phyloP scores from a whole-genome alignment of 192 early-diverging fungal species.

The Cladochytrium replicatum region DNA sequence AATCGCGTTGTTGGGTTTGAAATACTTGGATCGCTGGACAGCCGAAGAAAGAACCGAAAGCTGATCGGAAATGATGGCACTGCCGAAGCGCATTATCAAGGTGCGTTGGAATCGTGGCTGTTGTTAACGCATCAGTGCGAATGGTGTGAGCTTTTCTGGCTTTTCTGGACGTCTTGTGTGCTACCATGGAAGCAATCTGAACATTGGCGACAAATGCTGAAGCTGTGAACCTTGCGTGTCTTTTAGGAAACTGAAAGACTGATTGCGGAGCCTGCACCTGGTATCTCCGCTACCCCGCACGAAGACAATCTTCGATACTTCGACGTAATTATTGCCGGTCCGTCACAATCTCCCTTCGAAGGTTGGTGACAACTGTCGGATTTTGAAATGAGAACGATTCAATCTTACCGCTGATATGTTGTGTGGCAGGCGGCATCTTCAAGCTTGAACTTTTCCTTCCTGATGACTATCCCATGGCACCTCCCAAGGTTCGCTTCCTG shows the following conservation, averaged over 20 bases:
- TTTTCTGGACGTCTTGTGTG: neutral
- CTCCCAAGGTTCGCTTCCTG: slow-evolving; percentile 95
- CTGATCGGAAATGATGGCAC: no score
- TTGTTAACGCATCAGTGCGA: neutral
- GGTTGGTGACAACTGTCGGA: slow-evolving; percentile 36
- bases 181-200: neutral
- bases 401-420: neutral
- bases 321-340: slow-evolving; percentile 87
- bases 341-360: slow-evolving; percentile 88
- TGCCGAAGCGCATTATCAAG: slow-evolving; percentile 45
- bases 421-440: slow-evolving; percentile 71
- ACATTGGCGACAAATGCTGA: neutral
- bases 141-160: neutral
- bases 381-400: neutral
- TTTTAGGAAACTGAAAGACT: slow-evolving; percentile 89
- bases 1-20: no score
- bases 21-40: no score
- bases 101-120: slow-evolving; percentile 8
- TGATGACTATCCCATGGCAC: slow-evolving; percentile 96
- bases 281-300: slow-evolving; percentile 77
- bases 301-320: slow-evolving; percentile 97
- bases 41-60: no score
- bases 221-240: neutral
- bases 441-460: slow-evolving; percentile 93
- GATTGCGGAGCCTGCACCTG: slow-evolving; percentile 86